These are phyloP conservation scores for Sporisorium scitamineum DNA, from an alignment of 1,284 basidiomycete genomes.

Conservation along the genomic window DNA sequence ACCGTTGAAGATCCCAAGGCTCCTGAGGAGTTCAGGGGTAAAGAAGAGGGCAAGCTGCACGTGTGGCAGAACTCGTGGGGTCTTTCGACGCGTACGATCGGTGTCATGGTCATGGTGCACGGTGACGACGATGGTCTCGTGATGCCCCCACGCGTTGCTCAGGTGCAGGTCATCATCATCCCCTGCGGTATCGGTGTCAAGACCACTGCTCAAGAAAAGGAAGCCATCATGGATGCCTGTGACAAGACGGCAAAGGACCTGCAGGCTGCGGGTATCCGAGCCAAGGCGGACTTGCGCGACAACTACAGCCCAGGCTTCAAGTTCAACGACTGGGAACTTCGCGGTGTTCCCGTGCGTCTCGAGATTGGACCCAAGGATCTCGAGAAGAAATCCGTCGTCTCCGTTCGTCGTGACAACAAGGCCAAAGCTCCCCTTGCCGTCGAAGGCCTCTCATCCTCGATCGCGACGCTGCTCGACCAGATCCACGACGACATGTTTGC, in stretches of 20 bases:
- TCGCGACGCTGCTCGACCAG: conserved; percentile 77
- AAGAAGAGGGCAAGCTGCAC: conserved; percentile 75
- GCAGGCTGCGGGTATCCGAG: conserved; percentile 79
- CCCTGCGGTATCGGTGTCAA: conserved; percentile 85
- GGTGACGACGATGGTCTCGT: conserved; percentile 98
- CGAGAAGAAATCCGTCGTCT: conserved; percentile 82
- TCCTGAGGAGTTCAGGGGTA: conserved; percentile 62
- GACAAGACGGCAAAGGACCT: conserved; percentile 74
- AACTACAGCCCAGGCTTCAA: conserved; percentile 98
- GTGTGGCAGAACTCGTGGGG: conserved; percentile 99
- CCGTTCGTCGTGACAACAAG: conserved; percentile 89
- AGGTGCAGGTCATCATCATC: conserved; percentile 88
- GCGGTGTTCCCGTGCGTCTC: conserved; percentile 92
- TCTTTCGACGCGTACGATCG: conserved; percentile 92
- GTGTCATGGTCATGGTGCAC: conserved; percentile 99
- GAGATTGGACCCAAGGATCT: conserved; percentile 97
- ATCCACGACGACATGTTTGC: conserved; percentile 92
- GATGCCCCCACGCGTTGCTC: conserved; percentile 93
- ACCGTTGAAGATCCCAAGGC: conserved; percentile 82
- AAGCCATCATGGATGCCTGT: conserved; percentile 79
- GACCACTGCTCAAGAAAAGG: conserved; percentile 72
- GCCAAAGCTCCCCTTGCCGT: conserved; percentile 54
- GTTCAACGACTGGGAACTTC: conserved; percentile 97
- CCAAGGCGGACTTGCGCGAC: conserved; percentile 90
- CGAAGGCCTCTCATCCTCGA: conserved; percentile 33